phyloP scores from a whole-genome alignment of 441 rosid genomes.

The Metrosideros polymorpha region DNA sequence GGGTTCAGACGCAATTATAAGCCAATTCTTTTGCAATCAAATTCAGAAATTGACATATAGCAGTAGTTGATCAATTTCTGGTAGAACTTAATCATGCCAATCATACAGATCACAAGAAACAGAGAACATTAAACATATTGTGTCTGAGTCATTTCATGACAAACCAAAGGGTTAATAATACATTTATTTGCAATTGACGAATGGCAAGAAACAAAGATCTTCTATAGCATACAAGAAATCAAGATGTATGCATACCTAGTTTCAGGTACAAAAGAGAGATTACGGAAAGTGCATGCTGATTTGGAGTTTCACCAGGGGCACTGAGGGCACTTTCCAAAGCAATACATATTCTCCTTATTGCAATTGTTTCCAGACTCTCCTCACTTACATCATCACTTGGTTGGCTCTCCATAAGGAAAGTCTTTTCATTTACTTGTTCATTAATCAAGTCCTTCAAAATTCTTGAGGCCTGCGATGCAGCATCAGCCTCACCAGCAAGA shows the following conservation, averaged over 20 bases:
- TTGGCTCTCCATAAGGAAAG: conserved; percentile 16
- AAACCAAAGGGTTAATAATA: not conserved
- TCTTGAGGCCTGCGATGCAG: conserved; percentile 51
- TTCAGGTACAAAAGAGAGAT: conserved; percentile 45
- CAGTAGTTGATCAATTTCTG: not conserved
- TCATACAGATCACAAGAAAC: not conserved
- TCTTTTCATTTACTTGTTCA: conserved; percentile 24
- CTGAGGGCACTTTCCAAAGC: conserved; percentile 40
- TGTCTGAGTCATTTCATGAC: not conserved
- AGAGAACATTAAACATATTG: not conserved
- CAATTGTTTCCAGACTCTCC: conserved; percentile 29
- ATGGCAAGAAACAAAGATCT: not conserved
- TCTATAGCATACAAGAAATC: not conserved
- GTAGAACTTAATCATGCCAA: not conserved
- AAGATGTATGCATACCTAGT: conserved; percentile 53
- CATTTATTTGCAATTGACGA: not conserved
- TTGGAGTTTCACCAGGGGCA: conserved; percentile 39
- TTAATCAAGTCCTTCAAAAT: conserved; percentile 55
- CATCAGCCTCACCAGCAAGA: conserved; percentile 35
- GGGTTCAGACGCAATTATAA: not conserved
- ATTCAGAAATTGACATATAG: not conserved
- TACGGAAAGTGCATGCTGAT: conserved; percentile 48
- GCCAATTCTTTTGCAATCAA: not conserved
- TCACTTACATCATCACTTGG: conserved; percentile 22
- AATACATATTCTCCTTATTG: conserved; percentile 40